Evolutionary conservation across 2,329 filamentous ascomycete genomes (phyloP).

Genomic region (Colletotrichum filicis): DNA sequence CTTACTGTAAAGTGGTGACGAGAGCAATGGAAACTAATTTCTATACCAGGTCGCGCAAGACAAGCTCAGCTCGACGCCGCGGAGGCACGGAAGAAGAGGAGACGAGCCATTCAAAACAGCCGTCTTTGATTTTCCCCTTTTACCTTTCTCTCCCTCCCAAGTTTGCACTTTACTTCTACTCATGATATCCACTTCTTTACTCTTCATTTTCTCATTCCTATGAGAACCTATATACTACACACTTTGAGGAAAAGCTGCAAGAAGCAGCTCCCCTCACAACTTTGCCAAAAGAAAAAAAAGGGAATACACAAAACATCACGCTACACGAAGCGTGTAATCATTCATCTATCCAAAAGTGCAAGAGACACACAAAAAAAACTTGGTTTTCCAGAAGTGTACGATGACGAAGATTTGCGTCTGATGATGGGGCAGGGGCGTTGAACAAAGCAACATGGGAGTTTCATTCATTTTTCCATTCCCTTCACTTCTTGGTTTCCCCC

Average conservation of each 20-base stretch:
- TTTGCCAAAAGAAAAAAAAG: neutral
- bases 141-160: neutral
- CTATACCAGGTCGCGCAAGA: slow-evolving; percentile 23
- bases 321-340: neutral
- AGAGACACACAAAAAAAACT: neutral
- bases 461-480: neutral
- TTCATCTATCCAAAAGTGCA: neutral
- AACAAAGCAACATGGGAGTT: neutral
- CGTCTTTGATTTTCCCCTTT: slow-evolving; percentile 2
- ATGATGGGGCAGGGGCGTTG: neutral
- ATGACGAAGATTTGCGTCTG: neutral
- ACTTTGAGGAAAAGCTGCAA: neutral
- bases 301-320: neutral
- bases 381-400: neutral
- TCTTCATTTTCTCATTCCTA: too few relatives aligned
- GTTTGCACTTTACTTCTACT: neutral
- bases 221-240: neutral
- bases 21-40: neutral
- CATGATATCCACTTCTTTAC: slow-evolving; percentile 21
- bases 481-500: neutral
- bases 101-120: slow-evolving; percentile 33
- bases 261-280: neutral
- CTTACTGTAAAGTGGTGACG: neutral
- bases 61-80: slow-evolving; percentile 35
- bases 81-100: slow-evolving; percentile 32